Conservation (phyloP, 805 yeast genomes). For the Metahyphopichia silvanorum region DNA sequence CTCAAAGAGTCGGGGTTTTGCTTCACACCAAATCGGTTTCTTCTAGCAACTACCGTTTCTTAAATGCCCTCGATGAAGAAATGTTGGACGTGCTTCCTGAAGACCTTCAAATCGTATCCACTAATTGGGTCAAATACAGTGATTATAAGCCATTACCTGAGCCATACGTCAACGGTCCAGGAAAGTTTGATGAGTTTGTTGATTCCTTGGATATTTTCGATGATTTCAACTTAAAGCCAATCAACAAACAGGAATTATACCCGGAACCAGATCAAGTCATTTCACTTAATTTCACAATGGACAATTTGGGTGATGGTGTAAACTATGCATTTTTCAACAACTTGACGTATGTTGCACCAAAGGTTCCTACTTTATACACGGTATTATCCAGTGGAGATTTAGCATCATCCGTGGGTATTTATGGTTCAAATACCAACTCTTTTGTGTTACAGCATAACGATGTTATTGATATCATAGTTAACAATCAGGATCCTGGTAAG, state of each 20-base stretch:
- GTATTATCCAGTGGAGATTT: conserved; percentile 69
- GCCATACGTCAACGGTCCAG: conserved; percentile 4
- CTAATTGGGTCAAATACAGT: conserved; percentile 67
- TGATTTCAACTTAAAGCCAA: conserved; percentile 34
- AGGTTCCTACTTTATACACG: conserved; percentile 80
- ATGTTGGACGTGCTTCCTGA: conserved; percentile 78
- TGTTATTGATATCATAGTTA: conserved; percentile 75
- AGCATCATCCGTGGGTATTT: conserved; percentile 50
- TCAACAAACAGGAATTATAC: conserved; percentile 35
- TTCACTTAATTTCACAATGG: conserved; percentile 76
- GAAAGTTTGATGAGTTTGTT: conserved; percentile 24
- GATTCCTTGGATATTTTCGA: conserved; percentile 48
- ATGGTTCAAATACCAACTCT: conserved; percentile 80
- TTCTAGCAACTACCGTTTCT: conserved; percentile 70
- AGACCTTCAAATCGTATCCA: conserved; percentile 65
- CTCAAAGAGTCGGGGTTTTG: conserved; percentile 86
- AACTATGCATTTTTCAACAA: conserved; percentile 97
- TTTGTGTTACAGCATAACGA: conserved; percentile 65
- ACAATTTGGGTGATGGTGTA: conserved; percentile 79
- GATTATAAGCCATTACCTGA: conserved; percentile 39
- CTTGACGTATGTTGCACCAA: conserved; percentile 72
- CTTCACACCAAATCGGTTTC: conserved; percentile 66
- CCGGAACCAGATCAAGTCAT: conserved; percentile 70
- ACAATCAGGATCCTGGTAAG: conserved; percentile 85
- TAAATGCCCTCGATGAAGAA: conserved; percentile 73